Percentiles rank a stretch among this genome's conserved stretches.
phyloP scores from a whole-genome alignment of 495 filamentous ascomycete species.

The Hyaloscypha hepaticicola region DNA sequence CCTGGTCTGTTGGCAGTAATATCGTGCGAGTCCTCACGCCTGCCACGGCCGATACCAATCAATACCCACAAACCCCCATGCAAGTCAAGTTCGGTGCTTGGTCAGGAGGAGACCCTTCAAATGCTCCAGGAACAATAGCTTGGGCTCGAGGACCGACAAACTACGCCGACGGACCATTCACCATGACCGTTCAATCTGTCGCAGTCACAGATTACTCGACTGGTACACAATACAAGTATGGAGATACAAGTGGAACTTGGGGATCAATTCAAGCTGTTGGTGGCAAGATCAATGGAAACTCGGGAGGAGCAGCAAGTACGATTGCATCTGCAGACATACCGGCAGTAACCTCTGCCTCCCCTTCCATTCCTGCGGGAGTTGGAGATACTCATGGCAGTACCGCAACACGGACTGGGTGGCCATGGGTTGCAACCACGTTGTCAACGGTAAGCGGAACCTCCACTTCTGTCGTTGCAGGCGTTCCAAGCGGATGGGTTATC shows the following conservation, averaged over 20 bases:
- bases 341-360: slow-evolving; percentile 26
- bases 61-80: slow-evolving; percentile 76
- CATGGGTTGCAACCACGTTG: slow-evolving; percentile 52
- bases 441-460: slow-evolving; percentile 29
- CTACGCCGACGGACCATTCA: slow-evolving; percentile 67
- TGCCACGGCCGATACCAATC: slow-evolving; percentile 46
- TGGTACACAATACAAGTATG: slow-evolving; percentile 71
- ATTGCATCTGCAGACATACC: slow-evolving; percentile 25
- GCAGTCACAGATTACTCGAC: slow-evolving; percentile 79
- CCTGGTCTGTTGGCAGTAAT: slow-evolving; percentile 66
- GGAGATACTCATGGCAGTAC: slow-evolving; percentile 25
- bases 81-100: slow-evolving; percentile 70
- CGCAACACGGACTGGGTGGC: slow-evolving; percentile 43
- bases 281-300: slow-evolving; percentile 54
- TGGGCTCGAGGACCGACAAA: slow-evolving; percentile 74
- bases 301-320: slow-evolving; percentile 14
- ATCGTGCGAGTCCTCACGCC: slow-evolving; percentile 63
- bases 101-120: slow-evolving; percentile 68
- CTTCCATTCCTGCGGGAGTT: slow-evolving; percentile 32
- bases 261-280: slow-evolving; percentile 68
- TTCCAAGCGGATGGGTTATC: slow-evolving; percentile 74
- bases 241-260: slow-evolving; percentile 65
- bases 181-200: slow-evolving; percentile 75
- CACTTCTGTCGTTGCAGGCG: slow-evolving; percentile 45
- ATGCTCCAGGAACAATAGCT: slow-evolving; percentile 62